Evolutionary conservation across 768 basidiomycete species (phyloP).

Genomic region (Calvatia gigantea): DNA sequence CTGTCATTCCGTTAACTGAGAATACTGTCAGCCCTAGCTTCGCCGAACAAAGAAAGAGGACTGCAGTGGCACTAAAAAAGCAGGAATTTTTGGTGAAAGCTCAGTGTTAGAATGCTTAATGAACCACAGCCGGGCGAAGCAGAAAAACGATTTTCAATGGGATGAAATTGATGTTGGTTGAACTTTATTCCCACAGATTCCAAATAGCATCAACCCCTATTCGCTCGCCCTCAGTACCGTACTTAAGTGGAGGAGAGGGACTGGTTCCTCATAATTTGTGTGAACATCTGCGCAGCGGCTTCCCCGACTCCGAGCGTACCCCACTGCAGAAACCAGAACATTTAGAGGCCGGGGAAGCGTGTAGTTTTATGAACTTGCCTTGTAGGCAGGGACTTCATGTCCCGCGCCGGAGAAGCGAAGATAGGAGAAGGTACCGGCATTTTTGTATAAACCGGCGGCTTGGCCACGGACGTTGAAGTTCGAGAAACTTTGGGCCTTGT

Average conservation of each 20-base stretch:
- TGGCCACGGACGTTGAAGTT: constrained; percentile 50
- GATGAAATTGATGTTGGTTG: no score
- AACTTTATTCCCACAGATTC: not conserved
- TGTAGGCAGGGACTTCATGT: constrained; percentile 47
- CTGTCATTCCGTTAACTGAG: no score
- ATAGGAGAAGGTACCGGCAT: constrained; percentile 55
- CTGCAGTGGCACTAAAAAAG: no score
- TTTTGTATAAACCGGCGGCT: constrained; percentile 51
- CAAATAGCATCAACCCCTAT: not conserved
- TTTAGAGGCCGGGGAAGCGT: no score
- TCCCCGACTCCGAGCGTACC: constrained; percentile 34
- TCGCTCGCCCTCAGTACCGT: not conserved
- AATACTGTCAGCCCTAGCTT: no score
- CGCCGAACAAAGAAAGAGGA: no score
- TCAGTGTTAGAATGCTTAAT: no score
- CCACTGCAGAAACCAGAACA: constrained; percentile 24
- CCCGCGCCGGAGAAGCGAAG: constrained; percentile 47
- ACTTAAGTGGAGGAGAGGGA: constrained; percentile 6
- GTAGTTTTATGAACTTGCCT: no score
- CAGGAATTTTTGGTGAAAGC: no score
- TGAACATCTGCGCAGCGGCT: constrained; percentile 42
- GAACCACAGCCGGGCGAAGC: no score
- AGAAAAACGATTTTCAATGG: no score
- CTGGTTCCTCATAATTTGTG: constrained; percentile 26
- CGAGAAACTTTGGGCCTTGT: constrained; percentile 38